These are phyloP conservation scores for Scutellaria barbata DNA, from an alignment of 257 asterid genomes.

Conservation along the genomic window DNA sequence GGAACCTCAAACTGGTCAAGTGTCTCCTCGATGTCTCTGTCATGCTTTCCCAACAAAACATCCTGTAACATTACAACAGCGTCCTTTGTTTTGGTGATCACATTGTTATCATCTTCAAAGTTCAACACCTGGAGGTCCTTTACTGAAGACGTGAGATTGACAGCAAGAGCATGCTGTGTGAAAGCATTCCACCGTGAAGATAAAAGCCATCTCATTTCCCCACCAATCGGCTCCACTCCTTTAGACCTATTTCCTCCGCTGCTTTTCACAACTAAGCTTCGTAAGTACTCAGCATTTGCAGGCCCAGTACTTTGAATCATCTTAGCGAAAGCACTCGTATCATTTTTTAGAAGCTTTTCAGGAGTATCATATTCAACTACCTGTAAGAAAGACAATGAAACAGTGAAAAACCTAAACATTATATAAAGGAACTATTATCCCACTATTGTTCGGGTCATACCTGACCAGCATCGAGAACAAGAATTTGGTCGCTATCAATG, in stretches of 20 bases:
- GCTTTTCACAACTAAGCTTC: slow-evolving; percentile 55
- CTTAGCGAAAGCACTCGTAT: slow-evolving; percentile 64
- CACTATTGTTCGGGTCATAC: slow-evolving; percentile 37
- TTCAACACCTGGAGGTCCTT: slow-evolving; percentile 49
- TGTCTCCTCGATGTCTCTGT: slow-evolving; percentile 55
- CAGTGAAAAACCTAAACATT: not conserved
- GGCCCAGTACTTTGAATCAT: slow-evolving; percentile 85
- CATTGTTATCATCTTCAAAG: slow-evolving; percentile 39
- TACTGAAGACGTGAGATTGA: slow-evolving; percentile 49
- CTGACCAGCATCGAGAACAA: slow-evolving; percentile 75
- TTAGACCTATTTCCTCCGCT: slow-evolving; percentile 32
- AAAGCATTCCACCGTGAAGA: slow-evolving; percentile 60
- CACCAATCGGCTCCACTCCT: slow-evolving; percentile 33
- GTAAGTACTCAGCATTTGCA: slow-evolving; percentile 77
- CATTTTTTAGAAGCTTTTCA: slow-evolving; percentile 54
- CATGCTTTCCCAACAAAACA: slow-evolving; percentile 64
- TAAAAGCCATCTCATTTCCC: slow-evolving; percentile 48
- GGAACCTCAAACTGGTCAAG: slow-evolving; percentile 59
- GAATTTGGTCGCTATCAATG: slow-evolving; percentile 69
- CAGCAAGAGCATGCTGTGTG: slow-evolving; percentile 49
- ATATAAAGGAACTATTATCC: not conserved
- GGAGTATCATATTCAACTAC: slow-evolving; percentile 71
- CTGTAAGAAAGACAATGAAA: slow-evolving; percentile 37
- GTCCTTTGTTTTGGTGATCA: slow-evolving; percentile 56
- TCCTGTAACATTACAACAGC: slow-evolving; percentile 61